Conservation (phyloP, 805 yeast species). For the Wickerhamomyces tratensis region DNA sequence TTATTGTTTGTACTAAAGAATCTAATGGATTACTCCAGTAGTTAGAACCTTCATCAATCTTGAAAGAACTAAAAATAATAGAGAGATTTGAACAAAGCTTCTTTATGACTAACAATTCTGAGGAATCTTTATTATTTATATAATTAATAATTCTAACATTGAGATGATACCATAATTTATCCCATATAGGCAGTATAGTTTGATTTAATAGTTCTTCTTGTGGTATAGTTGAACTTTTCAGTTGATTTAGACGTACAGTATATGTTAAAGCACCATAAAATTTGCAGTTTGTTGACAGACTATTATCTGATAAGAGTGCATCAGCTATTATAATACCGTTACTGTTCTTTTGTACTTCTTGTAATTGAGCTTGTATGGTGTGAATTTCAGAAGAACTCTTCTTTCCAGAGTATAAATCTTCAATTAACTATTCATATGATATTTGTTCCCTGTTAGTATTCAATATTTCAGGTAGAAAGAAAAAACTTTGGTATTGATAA, state of each 20-base stretch:
- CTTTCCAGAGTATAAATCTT: conserved; percentile 31
- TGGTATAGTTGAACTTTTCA: background rate
- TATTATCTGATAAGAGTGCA: conserved; percentile 29
- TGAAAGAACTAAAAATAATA: conserved; percentile 26
- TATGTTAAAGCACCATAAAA: conserved; percentile 80
- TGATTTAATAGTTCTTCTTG: conserved; percentile 1
- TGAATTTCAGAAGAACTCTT: conserved; percentile 26
- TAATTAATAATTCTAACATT: background rate
- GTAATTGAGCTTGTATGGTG: conserved; percentile 44
- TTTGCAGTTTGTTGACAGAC: conserved; percentile 37
- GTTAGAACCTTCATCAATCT: conserved; percentile 21
- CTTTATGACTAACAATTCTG: conserved; percentile 34
- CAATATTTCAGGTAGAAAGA: no score
- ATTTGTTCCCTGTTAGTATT: background rate
- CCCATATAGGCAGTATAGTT: conserved; percentile 9
- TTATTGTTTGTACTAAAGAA: conserved; percentile 13
- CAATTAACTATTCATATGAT: conserved; percentile 19
- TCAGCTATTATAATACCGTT: conserved; percentile 52
- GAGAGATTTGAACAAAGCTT: conserved; percentile 51
- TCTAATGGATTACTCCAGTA: conserved; percentile 33
- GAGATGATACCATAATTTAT: conserved; percentile 7
- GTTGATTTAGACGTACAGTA: conserved; percentile 46
- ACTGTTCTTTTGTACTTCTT: conserved; percentile 44
- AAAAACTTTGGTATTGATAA: no score
- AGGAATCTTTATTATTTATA: background rate